Base-by-base conservation (phyloP, 164 flowering plant genomes). In the Santalum album region DNA sequence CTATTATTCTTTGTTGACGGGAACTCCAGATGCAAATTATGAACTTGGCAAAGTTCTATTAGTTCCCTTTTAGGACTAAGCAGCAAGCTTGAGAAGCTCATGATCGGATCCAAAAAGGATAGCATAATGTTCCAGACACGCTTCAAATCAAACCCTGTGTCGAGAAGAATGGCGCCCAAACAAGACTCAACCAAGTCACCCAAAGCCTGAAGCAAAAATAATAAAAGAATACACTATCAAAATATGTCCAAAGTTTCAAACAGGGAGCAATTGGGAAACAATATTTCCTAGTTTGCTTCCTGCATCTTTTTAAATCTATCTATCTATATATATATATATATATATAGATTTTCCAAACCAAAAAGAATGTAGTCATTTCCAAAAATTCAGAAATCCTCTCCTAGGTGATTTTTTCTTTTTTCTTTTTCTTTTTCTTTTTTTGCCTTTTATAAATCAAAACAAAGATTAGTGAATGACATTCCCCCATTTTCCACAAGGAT, bases 111-210 rank as follows among this genome's bases (percentile, higher is more conserved):
- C 63, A 94, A 49, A 55, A 94, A 69, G 25, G 80, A 72, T 23
- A 82, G 64, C 82, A 87, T 78, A 40, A 72, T 65, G 38, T 52
- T 69, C 96, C 96, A 94, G 32, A 74, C 80, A 49, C 14, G 49
- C 36, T 79, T 62, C 60, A 90, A 72, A 64, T 94, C 65, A 45
- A 94, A 79, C 24, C 97, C 96, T 10, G 77, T 57, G 61, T 94
- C 99, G 43, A 94, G 81, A 53, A 85, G 81, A 51, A 90, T 66
- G 48, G 99, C 97, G 23, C 92, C 99, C 43, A 83, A 53, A 71
- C 76, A 82, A 51, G 99, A 94, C 66, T 94, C 99, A 11, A 94
- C 87, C 71, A 94, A 71, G 77, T 94, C 99, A 17, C 97, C 96
- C 27, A 94, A 85, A 34, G 70, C 97, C 99, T 92, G 80, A 61